Evolutionary conservation across 129 eudicot genomes (phyloP).

Genomic region (Silybum marianum): DNA sequence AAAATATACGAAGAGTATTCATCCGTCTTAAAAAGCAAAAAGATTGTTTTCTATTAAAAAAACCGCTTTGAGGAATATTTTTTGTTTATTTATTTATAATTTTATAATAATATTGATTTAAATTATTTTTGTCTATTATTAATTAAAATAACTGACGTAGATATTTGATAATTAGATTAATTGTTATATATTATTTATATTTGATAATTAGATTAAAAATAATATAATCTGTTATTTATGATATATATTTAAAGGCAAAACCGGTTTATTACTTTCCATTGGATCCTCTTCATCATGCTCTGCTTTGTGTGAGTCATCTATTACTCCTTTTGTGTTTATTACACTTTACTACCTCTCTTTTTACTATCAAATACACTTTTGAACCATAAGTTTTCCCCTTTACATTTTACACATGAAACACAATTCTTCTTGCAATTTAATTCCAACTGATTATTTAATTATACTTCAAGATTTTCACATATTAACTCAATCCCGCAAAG

Average conservation of each 20-base stretch:
- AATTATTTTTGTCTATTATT: too few relatives aligned
- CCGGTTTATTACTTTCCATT: constrained; percentile 23
- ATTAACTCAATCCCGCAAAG: background rate
- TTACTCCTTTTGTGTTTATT: constrained; percentile 16
- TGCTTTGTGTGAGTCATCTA: constrained; percentile 24
- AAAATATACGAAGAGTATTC: background rate
- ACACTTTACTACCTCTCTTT: constrained; percentile 12
- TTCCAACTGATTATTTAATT: background rate
- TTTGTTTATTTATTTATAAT: too few relatives aligned
- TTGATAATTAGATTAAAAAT: background rate
- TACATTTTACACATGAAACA: background rate
- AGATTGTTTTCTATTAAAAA: background rate
- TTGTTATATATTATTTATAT: background rate
- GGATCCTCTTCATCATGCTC: constrained; percentile 31
- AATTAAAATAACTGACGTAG: too few relatives aligned
- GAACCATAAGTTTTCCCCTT: background rate
- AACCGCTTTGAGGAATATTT: too few relatives aligned
- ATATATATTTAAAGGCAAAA: background rate
- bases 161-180: too few relatives aligned
- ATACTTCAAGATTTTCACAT: background rate
- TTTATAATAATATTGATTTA: too few relatives aligned
- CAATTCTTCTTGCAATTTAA: background rate
- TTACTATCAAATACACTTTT: background rate
- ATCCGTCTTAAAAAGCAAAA: background rate
- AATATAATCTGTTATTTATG: too few relatives aligned